phyloP scores from a whole-genome alignment of 352 stramenopile species.

The Phytopythium aichiense region DNA sequence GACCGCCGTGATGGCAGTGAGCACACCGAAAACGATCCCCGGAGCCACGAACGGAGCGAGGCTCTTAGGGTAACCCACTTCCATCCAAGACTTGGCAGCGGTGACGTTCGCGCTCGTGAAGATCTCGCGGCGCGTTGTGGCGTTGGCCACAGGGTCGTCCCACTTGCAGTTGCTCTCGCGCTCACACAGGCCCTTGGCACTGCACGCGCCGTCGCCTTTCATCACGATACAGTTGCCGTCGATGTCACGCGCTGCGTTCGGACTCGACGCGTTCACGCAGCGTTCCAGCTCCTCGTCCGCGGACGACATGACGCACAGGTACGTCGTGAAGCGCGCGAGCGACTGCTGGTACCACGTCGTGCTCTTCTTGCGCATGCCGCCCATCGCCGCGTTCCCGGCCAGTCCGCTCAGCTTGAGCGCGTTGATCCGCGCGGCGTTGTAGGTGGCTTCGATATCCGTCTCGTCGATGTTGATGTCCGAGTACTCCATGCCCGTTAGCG shows the following conservation, averaged over 20 bases:
- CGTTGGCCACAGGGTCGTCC: slow-evolving; percentile 47
- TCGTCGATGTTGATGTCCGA: slow-evolving; percentile 64
- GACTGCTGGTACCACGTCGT: slow-evolving; percentile 63
- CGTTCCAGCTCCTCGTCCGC: slow-evolving; percentile 40
- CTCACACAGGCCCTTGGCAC: slow-evolving; percentile 56
- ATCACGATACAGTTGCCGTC: slow-evolving; percentile 53
- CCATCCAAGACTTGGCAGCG: slow-evolving; percentile 60
- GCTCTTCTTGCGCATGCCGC: slow-evolving; percentile 65
- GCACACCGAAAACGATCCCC: slow-evolving; percentile 67
- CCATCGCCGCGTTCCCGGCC: slow-evolving; percentile 61
- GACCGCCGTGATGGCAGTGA: slow-evolving; percentile 51
- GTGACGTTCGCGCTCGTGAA: slow-evolving; percentile 56
- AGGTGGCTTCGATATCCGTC: slow-evolving; percentile 49
- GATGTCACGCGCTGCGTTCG: slow-evolving; percentile 43
- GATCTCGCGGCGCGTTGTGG: slow-evolving; percentile 37
- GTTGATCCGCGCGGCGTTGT: slow-evolving; percentile 61
- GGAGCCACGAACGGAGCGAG: slow-evolving; percentile 66
- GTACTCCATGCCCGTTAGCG: slow-evolving; percentile 42
- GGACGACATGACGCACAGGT: slow-evolving; percentile 61
- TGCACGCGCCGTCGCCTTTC: slow-evolving; percentile 45
- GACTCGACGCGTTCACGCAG: slow-evolving; percentile 47
- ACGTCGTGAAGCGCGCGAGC: slow-evolving; percentile 63
- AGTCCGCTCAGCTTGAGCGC: slow-evolving; percentile 61
- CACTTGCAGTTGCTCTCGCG: slow-evolving; percentile 80
- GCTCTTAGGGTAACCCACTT: slow-evolving; percentile 56